Conservation (phyloP, 345 rosid genomes). For the Salix suchowensis region DNA sequence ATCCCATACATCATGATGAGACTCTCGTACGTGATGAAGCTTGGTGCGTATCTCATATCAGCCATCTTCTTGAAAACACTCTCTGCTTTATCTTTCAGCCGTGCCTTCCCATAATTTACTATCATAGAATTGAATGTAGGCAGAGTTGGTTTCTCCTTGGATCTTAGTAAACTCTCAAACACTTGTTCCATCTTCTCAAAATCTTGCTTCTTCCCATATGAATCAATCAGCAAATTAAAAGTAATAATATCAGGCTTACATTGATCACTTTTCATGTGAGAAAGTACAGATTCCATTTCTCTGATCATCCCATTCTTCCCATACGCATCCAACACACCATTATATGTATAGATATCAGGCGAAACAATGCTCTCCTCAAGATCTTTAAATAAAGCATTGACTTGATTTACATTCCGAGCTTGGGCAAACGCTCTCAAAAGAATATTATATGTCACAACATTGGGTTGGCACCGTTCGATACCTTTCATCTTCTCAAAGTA, state of each 20-base stretch:
- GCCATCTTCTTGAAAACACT: constrained; percentile 49
- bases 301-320: constrained; percentile 88
- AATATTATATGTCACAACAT: constrained; percentile 81
- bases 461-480: constrained; percentile 74
- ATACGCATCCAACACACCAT: constrained; percentile 94
- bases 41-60: constrained; percentile 65
- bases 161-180: constrained; percentile 64
- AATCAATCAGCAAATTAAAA: constrained; percentile 73
- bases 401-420: constrained; percentile 65
- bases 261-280: constrained; percentile 63
- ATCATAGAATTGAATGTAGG: constrained; percentile 92
- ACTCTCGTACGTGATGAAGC: constrained; percentile 73
- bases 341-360: constrained; percentile 70
- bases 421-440: constrained; percentile 86
- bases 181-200: constrained; percentile 97
- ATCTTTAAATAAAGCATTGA: constrained; percentile 67
- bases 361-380: constrained; percentile 54
- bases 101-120: constrained; percentile 77
- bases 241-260: constrained; percentile 82
- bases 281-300: constrained; percentile 84
- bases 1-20: constrained; percentile 74
- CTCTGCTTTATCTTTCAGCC: constrained; percentile 70
- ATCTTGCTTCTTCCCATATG: constrained; percentile 76
- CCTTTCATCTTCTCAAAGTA: constrained; percentile 84
- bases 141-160: constrained; percentile 77